Base-by-base conservation (phyloP, 179 eudicot species). In the Camellia oleifera region DNA sequence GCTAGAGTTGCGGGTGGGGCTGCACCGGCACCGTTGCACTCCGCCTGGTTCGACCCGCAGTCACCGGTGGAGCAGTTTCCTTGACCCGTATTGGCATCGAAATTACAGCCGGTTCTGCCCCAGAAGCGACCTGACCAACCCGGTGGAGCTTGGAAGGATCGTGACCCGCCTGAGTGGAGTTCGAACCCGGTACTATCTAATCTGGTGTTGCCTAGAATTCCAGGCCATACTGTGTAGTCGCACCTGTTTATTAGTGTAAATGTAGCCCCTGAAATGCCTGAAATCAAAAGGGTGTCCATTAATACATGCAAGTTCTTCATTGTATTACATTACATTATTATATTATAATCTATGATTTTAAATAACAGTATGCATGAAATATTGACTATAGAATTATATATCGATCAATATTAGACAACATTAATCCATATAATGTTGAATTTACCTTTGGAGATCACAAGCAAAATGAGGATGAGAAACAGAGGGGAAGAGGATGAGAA, bases 51-150 rank as follows among this genome's bases (percentile, higher is more conserved):
- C 0, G 97, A 92, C 74, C 94, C 91, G 66, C 98, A 95, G 64
- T 93, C 97, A 10, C 87, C 98, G 8, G 94, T 93, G 61, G 86
- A 60, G 72, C 98, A 94, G 50, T 87, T 66, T 63, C 90, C 92
- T 20, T 78, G 89, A 15, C 93, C 92, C 0, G 90, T 77, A 73
- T 40, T 72, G 4, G 83, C 60, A 63, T 93, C 93, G 70, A 92
- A 91, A 3, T 63, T 82, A 86, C 98, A 95, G 12, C 90, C 88
- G 0, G 93, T 88, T 72, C 97, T 82, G 64, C 86, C 98, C 98
- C 97, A 95, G 50, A 95, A 85, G 60, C 97, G 91, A 45, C 97
- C 98, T 1, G 97, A 93, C 98, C 97, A 95, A 5, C 90, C 89
- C 0, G 88, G n/a, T 7, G 89, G 91, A 1, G 85, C 90, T 26